Base-by-base conservation (phyloP, 306 rosid species). In the Vigna hirtella region DNA sequence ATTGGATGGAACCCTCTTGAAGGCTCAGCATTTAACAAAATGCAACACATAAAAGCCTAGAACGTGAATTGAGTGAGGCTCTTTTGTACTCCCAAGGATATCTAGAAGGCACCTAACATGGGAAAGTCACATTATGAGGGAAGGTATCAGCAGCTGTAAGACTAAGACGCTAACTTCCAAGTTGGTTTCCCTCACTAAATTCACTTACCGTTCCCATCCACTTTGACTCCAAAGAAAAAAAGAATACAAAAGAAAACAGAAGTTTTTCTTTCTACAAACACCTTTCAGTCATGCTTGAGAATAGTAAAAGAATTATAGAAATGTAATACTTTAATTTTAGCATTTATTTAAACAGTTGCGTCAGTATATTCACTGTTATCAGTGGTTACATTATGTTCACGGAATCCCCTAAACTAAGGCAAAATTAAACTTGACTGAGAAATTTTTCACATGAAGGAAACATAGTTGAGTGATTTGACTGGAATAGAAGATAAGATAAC, bases 101-200 rank as follows among this genome's bases (percentile, higher is more conserved):
- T 82, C 68, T 56, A 71, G 68, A 78, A 79, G 79, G 74, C 71
- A 81, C 72, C 74, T 84, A 88, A 83, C 92, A 83, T 65, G 81
- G 78, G 87, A 78, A 91, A 83, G 86, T 85, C 91, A 85, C 96
- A 81, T 87, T 86, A 86, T 79, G 93, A 85, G 97, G 94, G 84
- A 91, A 93, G 91, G 98, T 86, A 93, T 90, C 91, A 59, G 91
- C 81, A 81, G 91, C 91, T 93, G 92, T 81, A 85, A 80, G 84
- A 85, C n/a, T 79, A 85, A 83, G 88, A 83, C 80, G 70, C 85
- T 53, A 70, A 79, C 84, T 61, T 45, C 76, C 89, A 79, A 83
- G 91, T 91, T 88, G 87, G 42, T 79, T 72, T 78, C 55, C 79
- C 66, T 76, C 73, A 66, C 50, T 65, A 69, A 85, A 81, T 77